A percentile compares a stretch with the other conserved stretches of the same genome.
These are phyloP conservation scores for Scheffersomyces lignicola DNA, from an alignment of 1,139 yeast genomes.

Conservation along the genomic window DNA sequence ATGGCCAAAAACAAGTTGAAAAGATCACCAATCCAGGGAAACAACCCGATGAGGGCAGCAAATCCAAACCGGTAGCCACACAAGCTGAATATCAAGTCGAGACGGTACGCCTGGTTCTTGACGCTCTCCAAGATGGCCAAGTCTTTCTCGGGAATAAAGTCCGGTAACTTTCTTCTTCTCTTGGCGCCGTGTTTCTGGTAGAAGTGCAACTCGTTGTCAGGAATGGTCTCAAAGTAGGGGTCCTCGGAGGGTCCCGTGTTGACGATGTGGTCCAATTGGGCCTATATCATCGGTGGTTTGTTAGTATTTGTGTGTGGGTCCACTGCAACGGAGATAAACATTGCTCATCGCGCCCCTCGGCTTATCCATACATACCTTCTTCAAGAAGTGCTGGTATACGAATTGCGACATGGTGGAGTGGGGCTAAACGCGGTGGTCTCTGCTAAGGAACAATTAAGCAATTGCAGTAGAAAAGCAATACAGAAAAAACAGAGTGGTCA, in stretches of 20 bases:
- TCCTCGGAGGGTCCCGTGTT: constrained; percentile 36
- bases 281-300: constrained; percentile 19
- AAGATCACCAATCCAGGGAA: constrained; percentile 66
- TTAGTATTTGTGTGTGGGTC: constrained; percentile 5
- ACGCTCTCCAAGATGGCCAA: constrained; percentile 52
- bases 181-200: constrained; percentile 49
- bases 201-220: constrained; percentile 45
- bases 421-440: no score
- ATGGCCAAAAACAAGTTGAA: constrained; percentile 53
- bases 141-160: constrained; percentile 55
- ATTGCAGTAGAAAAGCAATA: no score
- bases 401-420: constrained; percentile 19
- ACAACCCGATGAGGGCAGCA: constrained; percentile 67
- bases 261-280: constrained; percentile 36
- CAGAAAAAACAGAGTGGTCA: no score
- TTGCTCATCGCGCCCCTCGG: not conserved
- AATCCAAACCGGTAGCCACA: constrained; percentile 73
- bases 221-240: constrained; percentile 52
- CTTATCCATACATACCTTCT: constrained; percentile 34
- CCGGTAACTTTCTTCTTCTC: constrained; percentile 52
- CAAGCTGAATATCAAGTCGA: constrained; percentile 61
- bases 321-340: no score
- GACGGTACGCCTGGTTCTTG: constrained; percentile 59
- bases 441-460: no score
- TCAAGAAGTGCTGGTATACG: constrained; percentile 28